These are phyloP conservation scores for Warburgia ugandensis DNA, from an alignment of 164 flowering plant species.

Conservation along the genomic window DNA sequence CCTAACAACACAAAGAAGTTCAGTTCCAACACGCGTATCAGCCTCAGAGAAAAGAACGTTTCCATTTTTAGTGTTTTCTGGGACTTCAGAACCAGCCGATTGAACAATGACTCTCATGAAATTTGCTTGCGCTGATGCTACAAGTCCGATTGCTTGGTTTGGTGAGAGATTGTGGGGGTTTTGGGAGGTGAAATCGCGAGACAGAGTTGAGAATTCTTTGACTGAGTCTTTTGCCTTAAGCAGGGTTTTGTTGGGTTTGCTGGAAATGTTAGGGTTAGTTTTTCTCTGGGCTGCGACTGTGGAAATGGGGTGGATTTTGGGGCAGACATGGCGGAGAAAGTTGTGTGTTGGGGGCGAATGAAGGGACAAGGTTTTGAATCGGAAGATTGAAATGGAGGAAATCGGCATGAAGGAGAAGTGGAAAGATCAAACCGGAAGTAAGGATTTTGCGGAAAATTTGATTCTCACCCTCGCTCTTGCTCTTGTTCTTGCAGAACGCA, in stretches of 20 bases:
- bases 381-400: constrained; percentile 36
- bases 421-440: too few relatives aligned
- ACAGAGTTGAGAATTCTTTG: constrained; percentile 36
- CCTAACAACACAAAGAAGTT: constrained; percentile 76
- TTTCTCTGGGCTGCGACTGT: constrained; percentile 27
- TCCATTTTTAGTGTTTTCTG: neutral
- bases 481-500: too few relatives aligned
- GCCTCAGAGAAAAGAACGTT: neutral
- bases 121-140: constrained; percentile 85
- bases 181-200: constrained; percentile 32
- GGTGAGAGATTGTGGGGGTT: constrained; percentile 32
- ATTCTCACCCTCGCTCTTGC: too few relatives aligned
- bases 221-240: constrained; percentile 50
- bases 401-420: constrained; percentile 35
- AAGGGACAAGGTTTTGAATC: constrained; percentile 13
- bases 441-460: too few relatives aligned
- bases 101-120: constrained; percentile 87
- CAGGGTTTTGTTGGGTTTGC: constrained; percentile 39
- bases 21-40: constrained; percentile 30
- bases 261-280: constrained; percentile 26
- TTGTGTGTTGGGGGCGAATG: constrained; percentile 10
- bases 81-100: neutral
- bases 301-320: constrained; percentile 16
- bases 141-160: constrained; percentile 68
- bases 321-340: constrained; percentile 18